phyloP scores from a whole-genome alignment of 805 yeast species.

The Yamadazyma paraphyllophila region DNA sequence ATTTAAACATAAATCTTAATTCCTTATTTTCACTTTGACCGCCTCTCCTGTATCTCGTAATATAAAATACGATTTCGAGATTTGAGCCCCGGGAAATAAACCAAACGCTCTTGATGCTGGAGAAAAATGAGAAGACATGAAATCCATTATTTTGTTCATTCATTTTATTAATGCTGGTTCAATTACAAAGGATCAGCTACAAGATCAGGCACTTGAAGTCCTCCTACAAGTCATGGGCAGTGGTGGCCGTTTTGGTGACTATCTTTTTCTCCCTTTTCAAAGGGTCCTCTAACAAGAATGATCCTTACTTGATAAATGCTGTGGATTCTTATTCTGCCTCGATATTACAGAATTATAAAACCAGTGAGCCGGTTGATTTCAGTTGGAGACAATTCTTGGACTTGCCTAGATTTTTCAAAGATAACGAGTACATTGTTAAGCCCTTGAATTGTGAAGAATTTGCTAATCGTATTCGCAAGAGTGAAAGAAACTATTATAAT shows the following conservation, averaged over 20 bases:
- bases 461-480: conserved; percentile 10
- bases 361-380: conserved; percentile 8
- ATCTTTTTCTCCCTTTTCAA: neutral
- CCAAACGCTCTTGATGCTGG: neutral
- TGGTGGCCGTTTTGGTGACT: neutral
- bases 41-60: neutral
- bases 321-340: conserved; percentile 12
- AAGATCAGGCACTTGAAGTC: neutral
- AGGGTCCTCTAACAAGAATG: neutral
- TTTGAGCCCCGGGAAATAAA: neutral
- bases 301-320: conserved; percentile 5
- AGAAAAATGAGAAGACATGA: neutral
- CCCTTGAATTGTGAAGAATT: conserved; percentile 15
- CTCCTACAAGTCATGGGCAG: neutral
- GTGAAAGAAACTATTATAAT: conserved; percentile 11
- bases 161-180: neutral
- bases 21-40: neutral
- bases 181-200: neutral
- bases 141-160: neutral
- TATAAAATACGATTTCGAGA: neutral
- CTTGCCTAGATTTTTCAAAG: conserved; percentile 9
- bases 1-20: too few species aligned
- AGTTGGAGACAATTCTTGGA: conserved; percentile 13
- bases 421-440: conserved; percentile 2
- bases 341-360: conserved; percentile 5